Conservation (phyloP, 2,329 filamentous ascomycete species). For the Botryosphaeria dothidea region DNA sequence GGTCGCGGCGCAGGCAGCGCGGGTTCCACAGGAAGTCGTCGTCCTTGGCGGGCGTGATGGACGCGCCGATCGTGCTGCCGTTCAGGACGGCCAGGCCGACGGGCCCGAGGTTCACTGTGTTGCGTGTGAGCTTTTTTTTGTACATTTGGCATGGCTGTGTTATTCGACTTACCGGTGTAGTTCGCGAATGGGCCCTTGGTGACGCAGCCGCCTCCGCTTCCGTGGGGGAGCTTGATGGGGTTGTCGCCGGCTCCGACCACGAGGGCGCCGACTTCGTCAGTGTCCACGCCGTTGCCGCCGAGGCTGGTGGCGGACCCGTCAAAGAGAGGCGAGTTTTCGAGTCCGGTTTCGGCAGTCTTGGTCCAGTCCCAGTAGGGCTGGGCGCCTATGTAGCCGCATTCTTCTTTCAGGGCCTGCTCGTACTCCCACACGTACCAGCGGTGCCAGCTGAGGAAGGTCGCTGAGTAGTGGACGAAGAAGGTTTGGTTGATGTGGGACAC, state of each 20-base stretch:
- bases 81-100: conserved; percentile 29
- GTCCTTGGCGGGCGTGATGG: not conserved
- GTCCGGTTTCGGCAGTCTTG: conserved; percentile 13
- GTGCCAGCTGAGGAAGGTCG: conserved; percentile 42
- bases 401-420: conserved; percentile 42
- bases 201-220: conserved; percentile 58
- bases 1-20: conserved; percentile 41
- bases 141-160: too few species aligned
- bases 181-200: conserved; percentile 54
- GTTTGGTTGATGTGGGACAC: conserved; percentile 39
- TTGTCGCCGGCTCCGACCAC: conserved; percentile 14
- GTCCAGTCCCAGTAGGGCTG: conserved; percentile 41
- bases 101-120: conserved; percentile 50
- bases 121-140: too few species aligned
- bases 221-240: conserved; percentile 45
- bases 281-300: conserved; percentile 46
- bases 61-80: conserved; percentile 25
- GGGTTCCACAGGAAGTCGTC: conserved; percentile 33
- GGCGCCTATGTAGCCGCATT: conserved; percentile 45
- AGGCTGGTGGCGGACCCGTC: conserved; percentile 53
- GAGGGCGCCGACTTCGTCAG: not conserved
- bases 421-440: conserved; percentile 45
- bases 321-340: conserved; percentile 51
- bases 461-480: conserved; percentile 35
- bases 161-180: conserved; percentile 24